Conservation (phyloP, 371 early-diverging fungal genomes). For the Mortierella sp. region DNA sequence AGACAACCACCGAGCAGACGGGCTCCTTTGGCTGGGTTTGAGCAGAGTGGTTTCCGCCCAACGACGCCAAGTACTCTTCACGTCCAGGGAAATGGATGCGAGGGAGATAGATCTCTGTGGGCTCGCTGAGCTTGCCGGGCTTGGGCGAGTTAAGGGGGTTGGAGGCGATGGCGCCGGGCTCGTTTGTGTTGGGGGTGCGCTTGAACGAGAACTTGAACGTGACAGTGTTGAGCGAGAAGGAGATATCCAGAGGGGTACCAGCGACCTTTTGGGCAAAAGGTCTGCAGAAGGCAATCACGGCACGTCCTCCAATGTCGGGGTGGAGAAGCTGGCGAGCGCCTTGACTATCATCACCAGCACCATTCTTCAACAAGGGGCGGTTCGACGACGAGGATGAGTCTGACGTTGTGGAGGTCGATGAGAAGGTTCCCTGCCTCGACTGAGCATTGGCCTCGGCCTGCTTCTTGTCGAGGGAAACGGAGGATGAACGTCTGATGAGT, state of each 20-base stretch:
- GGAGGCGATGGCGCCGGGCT: conserved; percentile 4
- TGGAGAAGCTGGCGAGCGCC: neutral
- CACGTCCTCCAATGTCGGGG: conserved; percentile 38
- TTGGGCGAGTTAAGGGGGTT: conserved; percentile 38
- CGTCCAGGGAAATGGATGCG: conserved; percentile 59
- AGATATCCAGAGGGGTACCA: conserved; percentile 47
- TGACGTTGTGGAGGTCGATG: conserved; percentile 19
- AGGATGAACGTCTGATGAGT: conserved; percentile 14
- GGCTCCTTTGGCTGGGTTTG: conserved; percentile 18
- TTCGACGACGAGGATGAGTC: conserved; percentile 22
- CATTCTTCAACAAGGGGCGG: conserved; percentile 14
- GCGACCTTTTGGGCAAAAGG: conserved; percentile 56
- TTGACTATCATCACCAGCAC: neutral
- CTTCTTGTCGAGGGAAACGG: conserved; percentile 4
- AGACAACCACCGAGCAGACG: conserved; percentile 43
- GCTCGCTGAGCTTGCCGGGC: conserved; percentile 29
- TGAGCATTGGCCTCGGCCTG: conserved; percentile 3
- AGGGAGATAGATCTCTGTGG: conserved; percentile 64
- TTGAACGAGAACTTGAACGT: conserved; percentile 54
- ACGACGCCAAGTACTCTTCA: conserved; percentile 31
- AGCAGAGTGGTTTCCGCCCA: conserved; percentile 6
- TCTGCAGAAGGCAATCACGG: conserved; percentile 51
- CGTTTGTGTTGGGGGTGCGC: conserved; percentile 14
- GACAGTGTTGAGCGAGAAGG: conserved; percentile 47
- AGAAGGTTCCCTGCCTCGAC: conserved; percentile 15